A percentile compares a stretch with the other conserved stretches of the same genome.
These are phyloP conservation scores for Flaveria trinervia DNA, from an alignment of 129 eudicot species.

Conservation along the genomic window DNA sequence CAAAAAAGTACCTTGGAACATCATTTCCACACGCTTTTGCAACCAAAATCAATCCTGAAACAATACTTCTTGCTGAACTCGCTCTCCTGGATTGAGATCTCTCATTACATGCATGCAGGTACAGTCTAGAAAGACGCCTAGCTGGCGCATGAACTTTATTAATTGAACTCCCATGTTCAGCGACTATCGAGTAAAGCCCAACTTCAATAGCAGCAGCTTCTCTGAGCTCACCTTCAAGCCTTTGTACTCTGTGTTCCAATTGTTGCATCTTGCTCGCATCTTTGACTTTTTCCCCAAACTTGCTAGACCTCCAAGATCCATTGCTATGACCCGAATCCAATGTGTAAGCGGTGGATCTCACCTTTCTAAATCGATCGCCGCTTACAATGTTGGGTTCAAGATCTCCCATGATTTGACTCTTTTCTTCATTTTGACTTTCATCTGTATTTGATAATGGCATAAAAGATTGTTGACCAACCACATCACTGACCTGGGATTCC, in stretches of 20 bases:
- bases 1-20: conserved; percentile 75
- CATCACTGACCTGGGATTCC: conserved; percentile 10
- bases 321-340: conserved; percentile 53
- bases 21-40: conserved; percentile 99
- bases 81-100: conserved; percentile 57
- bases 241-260: conserved; percentile 58
- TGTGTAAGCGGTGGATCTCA: conserved; percentile 59
- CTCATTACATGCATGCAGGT: conserved; percentile 67
- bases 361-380: conserved; percentile 41
- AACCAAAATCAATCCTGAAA: conserved; percentile 81
- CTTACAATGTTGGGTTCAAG: conserved; percentile 16
- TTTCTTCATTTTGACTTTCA: conserved; percentile 28
- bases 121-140: conserved; percentile 89
- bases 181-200: conserved; percentile 82
- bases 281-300: conserved; percentile 37
- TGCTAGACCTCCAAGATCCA: conserved; percentile 41
- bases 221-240: conserved; percentile 76
- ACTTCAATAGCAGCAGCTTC: conserved; percentile 95
- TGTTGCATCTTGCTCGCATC: conserved; percentile 53
- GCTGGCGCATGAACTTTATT: conserved; percentile 97
- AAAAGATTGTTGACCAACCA: conserved; percentile 22
- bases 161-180: conserved; percentile 92
- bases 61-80: conserved; percentile 66
- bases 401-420: conserved; percentile 14
- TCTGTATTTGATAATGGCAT: conserved; percentile 24